Evolutionary conservation across 768 basidiomycete genomes (phyloP), one percentile per base, ranked within the genome.

Genomic region (Trametopsis cervina): DNA sequence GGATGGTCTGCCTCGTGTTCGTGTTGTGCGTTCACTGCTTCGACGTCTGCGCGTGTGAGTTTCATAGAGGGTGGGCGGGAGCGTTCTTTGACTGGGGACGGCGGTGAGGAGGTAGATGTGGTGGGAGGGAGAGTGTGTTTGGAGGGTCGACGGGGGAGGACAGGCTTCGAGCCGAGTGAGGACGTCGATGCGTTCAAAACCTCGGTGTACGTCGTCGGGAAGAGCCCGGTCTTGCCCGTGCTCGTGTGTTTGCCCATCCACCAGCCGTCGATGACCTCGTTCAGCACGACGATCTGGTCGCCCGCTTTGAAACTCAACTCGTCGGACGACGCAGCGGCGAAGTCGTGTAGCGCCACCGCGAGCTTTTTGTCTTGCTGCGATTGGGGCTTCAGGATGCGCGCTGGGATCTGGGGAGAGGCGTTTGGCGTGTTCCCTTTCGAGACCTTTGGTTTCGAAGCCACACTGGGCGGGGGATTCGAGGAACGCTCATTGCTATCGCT

Each of bases 251-350:
- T 81, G 5, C 91, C 92, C 70, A 91, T 77, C 86, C 89, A 94
- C 92, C 92, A 94, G 51, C 81, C 90, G 52, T 89, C 86, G 26
- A 90, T 69, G 0, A 92, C 87, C 61, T 94, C 89, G 26, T 80
- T 81, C 23, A 89, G 56, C 23, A 93, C 81, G 12, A 73, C 63
- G 48, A 96, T 85, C 55, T 89, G 79, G 35, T 85, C 83, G 0
- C 90, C 92, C 4, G 73, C 68, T 49, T 69, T 74, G 68, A 95
- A 84, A 37, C 75, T 75, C 29, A 96, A 69, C 63, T 95, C 92
- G 55, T 93, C 91, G 1, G 77, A 67, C 2, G 81, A 81, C 2
- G 81, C 87, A 0, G 69, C 57, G 4, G 56, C 64, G 63, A 90
- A 94, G 62, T 87, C 85, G 59, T 85, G 80, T 54, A 86, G 57